Percentiles rank a stretch among this genome's conserved stretches.
phyloP scores from a whole-genome alignment of 129 eudicot species.

The Flaveria bidentis region DNA sequence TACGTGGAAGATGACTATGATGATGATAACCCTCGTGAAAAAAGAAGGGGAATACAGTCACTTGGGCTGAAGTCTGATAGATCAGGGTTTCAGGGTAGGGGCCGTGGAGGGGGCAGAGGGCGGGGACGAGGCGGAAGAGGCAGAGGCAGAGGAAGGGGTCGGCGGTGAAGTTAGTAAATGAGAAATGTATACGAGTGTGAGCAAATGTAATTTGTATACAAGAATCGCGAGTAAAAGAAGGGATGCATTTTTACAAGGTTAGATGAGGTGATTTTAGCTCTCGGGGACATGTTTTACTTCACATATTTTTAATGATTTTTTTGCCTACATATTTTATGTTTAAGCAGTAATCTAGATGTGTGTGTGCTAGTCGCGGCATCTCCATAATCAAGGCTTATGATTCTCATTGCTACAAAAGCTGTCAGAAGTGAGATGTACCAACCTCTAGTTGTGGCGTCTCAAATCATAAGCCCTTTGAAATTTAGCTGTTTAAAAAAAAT shows the following conservation, averaged over 20 bases:
- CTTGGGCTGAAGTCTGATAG: slow-evolving; percentile 59
- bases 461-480: background rate
- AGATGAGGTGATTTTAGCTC: slow-evolving; percentile 5
- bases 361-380: too few species aligned
- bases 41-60: slow-evolving; percentile 77
- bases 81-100: slow-evolving; percentile 47
- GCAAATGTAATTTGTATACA: slow-evolving; percentile 22
- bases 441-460: too few species aligned
- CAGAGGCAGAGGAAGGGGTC: slow-evolving; percentile 33
- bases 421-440: too few species aligned
- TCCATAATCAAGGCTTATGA: too few species aligned
- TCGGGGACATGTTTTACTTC: background rate
- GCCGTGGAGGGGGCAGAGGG: slow-evolving; percentile 43
- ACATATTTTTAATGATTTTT: background rate
- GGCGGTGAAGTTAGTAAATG: slow-evolving; percentile 23
- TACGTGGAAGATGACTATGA: slow-evolving; percentile 64
- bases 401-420: too few species aligned
- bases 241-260: background rate
- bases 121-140: slow-evolving; percentile 39
- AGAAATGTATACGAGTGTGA: background rate
- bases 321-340: background rate
- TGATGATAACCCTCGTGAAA: slow-evolving; percentile 45
- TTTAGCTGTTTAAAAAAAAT: too few species aligned
- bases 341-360: background rate
- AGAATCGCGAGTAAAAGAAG: background rate